A percentile compares a stretch with the other conserved stretches of the same genome.
phyloP scores from a whole-genome alignment of 768 basidiomycete species.

The Psilocybe sp. region DNA sequence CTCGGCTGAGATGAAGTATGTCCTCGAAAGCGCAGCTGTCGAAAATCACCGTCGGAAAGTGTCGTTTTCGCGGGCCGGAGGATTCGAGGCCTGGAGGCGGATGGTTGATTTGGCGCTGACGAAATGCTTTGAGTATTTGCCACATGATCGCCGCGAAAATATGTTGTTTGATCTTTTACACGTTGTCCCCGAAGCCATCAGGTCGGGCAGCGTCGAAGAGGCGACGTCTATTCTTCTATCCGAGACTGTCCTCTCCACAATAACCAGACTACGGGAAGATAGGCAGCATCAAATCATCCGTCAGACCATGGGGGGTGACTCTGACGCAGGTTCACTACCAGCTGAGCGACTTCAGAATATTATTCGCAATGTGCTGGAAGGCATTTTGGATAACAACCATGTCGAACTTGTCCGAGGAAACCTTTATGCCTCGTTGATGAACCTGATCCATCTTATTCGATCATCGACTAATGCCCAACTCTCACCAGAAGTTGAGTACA shows the following conservation, averaged over 20 bases:
- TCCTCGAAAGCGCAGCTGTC: constrained; percentile 79
- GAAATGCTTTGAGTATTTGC: constrained; percentile 82
- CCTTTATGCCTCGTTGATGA: constrained; percentile 88
- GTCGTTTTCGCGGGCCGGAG: constrained; percentile 60
- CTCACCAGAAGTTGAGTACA: constrained; percentile 14
- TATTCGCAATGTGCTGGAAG: constrained; percentile 71
- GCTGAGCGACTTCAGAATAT: constrained; percentile 76
- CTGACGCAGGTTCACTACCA: constrained; percentile 67
- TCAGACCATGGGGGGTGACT: constrained; percentile 61
- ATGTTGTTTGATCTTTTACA: constrained; percentile 90
- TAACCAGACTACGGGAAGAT: constrained; percentile 88
- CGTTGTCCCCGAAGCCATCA: constrained; percentile 70
- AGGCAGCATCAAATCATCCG: constrained; percentile 66
- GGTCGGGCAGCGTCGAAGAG: constrained; percentile 62
- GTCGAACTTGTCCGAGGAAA: constrained; percentile 90
- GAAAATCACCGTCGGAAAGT: constrained; percentile 90
- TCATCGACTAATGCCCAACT: constrained; percentile 26
- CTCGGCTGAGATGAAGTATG: constrained; percentile 65
- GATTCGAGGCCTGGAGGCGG: constrained; percentile 83
- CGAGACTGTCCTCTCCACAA: constrained; percentile 75
- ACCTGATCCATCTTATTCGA: constrained; percentile 79
- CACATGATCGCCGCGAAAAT: constrained; percentile 79
- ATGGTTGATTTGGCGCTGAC: constrained; percentile 82
- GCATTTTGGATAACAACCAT: constrained; percentile 71
- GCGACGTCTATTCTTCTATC: constrained; percentile 80